Base-by-base conservation (phyloP, 2,329 filamentous ascomycete species). In the Aphanoascus verrucosus region DNA sequence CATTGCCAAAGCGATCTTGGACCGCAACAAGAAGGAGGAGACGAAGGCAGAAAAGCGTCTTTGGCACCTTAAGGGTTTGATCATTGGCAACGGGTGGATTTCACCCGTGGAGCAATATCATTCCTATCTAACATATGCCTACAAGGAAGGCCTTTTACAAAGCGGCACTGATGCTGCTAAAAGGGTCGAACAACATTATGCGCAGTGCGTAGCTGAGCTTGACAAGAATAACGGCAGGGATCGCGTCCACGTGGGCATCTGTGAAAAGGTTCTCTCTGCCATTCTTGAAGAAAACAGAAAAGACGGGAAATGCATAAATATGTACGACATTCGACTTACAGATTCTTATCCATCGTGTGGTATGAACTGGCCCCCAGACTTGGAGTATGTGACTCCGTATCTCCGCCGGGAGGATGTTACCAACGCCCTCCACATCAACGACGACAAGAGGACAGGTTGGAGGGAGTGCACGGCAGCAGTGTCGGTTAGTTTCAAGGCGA, bases 71-170 rank as follows among this genome's bases (percentile, higher is more conserved):
- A 79, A 84, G 60, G 93, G 91, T 7, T 74, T 98, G 17, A 68
- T 98, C 35, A 97, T 99, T 57, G 94, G 94, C 52, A 99, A 98
- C 66, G 93, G 91, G 38, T 99, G 94, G 93, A 91, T 98, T 51
- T 86, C 90, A 1, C 90, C 91, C 1, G 74, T 75, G 6, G 87
- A 96, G 47, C 93, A 99, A 67, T 98, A 97, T 68, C 83, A 85
- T 31, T 77, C 91, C 0, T 96, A 96, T 65, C 74, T 96, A 8
- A 79, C 83, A 31, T 97, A 82, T 63, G 84, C 86, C 42, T 88
- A 93, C 67, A 79, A 90, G 56, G 82, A 83, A 63, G 83, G 82
- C 8, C 68, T 98, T 17, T 70, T 97, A 38, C 65, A 83, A 59
- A 80, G 82, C 61, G 85, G 79, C 23, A 85, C 81, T 2, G 77